Percentiles rank a stretch among this genome's conserved stretches.
Evolutionary conservation across 108 stramenopile genomes (phyloP).

Genomic region (Craspedostauros australis): DNA sequence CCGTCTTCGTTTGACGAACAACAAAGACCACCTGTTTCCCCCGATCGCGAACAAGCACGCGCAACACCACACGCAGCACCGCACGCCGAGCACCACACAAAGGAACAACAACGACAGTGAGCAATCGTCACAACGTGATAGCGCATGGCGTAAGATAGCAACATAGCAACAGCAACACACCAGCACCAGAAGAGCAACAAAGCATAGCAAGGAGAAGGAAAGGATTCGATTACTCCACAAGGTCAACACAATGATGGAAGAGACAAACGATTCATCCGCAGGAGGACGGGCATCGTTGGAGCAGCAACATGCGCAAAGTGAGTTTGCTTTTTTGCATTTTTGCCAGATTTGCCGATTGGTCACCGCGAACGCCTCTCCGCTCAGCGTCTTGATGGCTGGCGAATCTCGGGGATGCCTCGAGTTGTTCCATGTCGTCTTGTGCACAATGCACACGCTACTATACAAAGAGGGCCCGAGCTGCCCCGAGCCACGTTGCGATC

Average conservation of each 20-base stretch:
- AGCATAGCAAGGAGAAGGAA: no score
- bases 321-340: conserved; percentile 14
- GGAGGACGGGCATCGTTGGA: conserved; percentile 31
- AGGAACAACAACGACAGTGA: no score
- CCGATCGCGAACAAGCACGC: no score
- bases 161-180: no score
- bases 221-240: no score
- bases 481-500: background rate
- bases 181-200: no score
- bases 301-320: conserved; percentile 30
- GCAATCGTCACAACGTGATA: no score
- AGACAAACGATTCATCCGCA: conserved; percentile 30
- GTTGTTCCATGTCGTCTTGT: background rate
- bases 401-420: background rate
- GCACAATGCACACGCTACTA: background rate
- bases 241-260: conserved; percentile 50
- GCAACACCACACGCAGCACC: no score
- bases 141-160: no score
- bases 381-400: background rate
- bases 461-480: background rate
- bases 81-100: no score
- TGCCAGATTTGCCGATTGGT: conserved; percentile 1
- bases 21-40: no score
- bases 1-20: no score
- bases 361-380: background rate